Conservation (phyloP, 805 yeast species). For the Ogataea siamensis region DNA sequence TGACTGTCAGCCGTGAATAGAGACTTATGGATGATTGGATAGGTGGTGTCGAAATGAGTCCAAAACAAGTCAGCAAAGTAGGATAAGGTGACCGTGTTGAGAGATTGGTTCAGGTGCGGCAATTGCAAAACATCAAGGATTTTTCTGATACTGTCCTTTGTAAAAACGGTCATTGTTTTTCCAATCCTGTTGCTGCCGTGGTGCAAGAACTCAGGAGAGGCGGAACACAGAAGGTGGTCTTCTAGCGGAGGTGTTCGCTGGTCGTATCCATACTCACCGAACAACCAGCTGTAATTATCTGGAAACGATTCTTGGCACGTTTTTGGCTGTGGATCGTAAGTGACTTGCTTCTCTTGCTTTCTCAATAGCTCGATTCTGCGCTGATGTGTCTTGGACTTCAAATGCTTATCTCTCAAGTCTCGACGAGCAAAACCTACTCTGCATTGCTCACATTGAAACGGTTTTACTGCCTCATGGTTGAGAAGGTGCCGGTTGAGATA, state of each 20-base stretch:
- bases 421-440: slow-evolving; percentile 30
- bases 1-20: slow-evolving; percentile 26
- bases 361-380: slow-evolving; percentile 14
- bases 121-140: slow-evolving; percentile 4
- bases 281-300: slow-evolving; percentile 12
- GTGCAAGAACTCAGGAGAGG: background rate
- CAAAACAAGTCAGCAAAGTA: slow-evolving; percentile 34
- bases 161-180: no score
- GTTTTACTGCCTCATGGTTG: slow-evolving; percentile 31
- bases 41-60: slow-evolving; percentile 36
- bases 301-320: background rate
- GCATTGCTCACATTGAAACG: slow-evolving; percentile 31
- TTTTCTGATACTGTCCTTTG: background rate
- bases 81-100: slow-evolving; percentile 12
- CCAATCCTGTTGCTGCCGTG: no score
- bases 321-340: background rate
- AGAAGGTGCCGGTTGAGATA: slow-evolving; percentile 34
- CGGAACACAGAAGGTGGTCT: background rate
- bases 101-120: slow-evolving; percentile 2
- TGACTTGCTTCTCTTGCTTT: slow-evolving; percentile 1
- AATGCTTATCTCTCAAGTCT: slow-evolving; percentile 35
- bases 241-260: slow-evolving; percentile 3
- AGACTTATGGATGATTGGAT: slow-evolving; percentile 40
- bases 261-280: slow-evolving; percentile 12
- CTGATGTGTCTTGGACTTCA: slow-evolving; percentile 26